phyloP scores from a whole-genome alignment of 371 early-diverging fungal genomes.

The Amoeboaphelidium protococcarum region DNA sequence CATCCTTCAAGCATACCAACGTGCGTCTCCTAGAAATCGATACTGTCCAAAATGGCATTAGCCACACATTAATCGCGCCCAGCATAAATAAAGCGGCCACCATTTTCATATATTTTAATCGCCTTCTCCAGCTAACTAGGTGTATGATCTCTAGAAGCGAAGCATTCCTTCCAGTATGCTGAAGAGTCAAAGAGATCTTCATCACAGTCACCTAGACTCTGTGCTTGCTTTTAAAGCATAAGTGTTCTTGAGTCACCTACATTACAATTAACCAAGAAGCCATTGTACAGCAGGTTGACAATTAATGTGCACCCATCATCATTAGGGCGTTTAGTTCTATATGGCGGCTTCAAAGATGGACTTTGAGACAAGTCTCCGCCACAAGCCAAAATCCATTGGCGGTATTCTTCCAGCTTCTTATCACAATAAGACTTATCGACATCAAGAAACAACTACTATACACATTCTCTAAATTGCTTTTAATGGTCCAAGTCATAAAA shows the following conservation, averaged over 20 bases:
- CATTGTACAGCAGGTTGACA: constrained; percentile 33
- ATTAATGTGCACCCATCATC: constrained; percentile 61
- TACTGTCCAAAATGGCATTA: not conserved
- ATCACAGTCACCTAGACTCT: too few species aligned
- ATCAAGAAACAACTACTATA: not conserved
- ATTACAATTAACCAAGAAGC: constrained; percentile 47
- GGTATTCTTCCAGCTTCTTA: not conserved
- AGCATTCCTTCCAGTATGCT: not conserved
- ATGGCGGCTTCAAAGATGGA: not conserved
- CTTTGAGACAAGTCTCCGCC: too few species aligned
- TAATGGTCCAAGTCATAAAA: not conserved
- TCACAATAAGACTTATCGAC: not conserved
- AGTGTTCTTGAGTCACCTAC: constrained; percentile 60
- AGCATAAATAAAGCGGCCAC: not conserved
- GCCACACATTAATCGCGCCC: not conserved
- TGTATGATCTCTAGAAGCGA: not conserved
- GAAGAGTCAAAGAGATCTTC: too few species aligned
- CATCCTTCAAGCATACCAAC: not conserved
- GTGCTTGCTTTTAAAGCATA: too few species aligned
- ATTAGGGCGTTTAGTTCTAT: not conserved
- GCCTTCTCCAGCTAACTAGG: not conserved
- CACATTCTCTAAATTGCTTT: not conserved
- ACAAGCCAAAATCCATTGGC: not conserved
- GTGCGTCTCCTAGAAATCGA: not conserved
- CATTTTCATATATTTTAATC: not conserved